phyloP scores from a whole-genome alignment of 148 eudicot species.

The Nyssa sinensis region DNA sequence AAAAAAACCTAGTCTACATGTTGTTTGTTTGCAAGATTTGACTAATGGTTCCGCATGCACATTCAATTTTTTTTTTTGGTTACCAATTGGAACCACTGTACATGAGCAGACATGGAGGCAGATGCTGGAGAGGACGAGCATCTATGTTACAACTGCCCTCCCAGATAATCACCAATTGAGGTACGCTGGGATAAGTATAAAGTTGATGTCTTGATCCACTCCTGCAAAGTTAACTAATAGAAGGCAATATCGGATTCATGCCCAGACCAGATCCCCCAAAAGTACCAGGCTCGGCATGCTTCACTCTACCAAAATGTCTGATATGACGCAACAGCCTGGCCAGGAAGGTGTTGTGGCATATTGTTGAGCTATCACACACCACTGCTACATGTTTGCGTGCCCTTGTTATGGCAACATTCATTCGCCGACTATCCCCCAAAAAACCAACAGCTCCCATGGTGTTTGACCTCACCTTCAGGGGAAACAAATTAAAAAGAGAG shows the following conservation, averaged over 20 bases:
- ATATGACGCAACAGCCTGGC: constrained; percentile 86
- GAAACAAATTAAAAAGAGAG: too few relatives aligned
- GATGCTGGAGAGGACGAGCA: background rate
- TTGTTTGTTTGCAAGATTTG: too few relatives aligned
- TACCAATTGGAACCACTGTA: too few relatives aligned
- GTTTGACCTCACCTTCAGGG: constrained; percentile 84
- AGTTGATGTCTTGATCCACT: background rate
- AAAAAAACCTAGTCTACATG: too few relatives aligned
- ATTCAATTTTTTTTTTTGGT: too few relatives aligned
- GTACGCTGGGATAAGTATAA: background rate
- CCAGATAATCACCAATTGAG: background rate
- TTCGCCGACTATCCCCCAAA: constrained; percentile 77
- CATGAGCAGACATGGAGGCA: background rate
- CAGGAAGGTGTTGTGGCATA: constrained; percentile 82
- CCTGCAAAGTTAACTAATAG: constrained; percentile 33
- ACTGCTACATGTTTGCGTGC: constrained; percentile 84
- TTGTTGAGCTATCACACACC: constrained; percentile 86
- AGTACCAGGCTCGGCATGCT: constrained; percentile 73
- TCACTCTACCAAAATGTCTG: constrained; percentile 73
- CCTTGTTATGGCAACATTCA: constrained; percentile 91
- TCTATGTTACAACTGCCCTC: background rate
- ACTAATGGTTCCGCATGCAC: too few relatives aligned
- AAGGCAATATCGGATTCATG: constrained; percentile 73
- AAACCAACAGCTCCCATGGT: constrained; percentile 92
- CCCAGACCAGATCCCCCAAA: constrained; percentile 60